phyloP scores from a whole-genome alignment of 495 filamentous ascomycete genomes.

The Penicillium manginii region DNA sequence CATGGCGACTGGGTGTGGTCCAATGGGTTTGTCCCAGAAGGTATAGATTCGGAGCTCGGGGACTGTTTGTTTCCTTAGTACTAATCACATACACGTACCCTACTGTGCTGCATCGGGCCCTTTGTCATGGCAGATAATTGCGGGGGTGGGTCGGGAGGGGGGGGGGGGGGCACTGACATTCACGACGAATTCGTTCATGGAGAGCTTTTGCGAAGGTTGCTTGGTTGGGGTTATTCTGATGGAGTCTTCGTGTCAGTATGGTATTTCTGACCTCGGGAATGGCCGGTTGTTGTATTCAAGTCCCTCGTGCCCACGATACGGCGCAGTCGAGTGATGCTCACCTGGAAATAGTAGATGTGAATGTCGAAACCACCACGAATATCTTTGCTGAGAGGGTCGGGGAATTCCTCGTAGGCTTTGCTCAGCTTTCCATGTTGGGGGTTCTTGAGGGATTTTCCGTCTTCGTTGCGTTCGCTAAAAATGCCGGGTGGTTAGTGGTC shows the following conservation, averaged over 20 bases:
- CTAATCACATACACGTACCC: no score
- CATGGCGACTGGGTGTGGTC: slow-evolving; percentile 85
- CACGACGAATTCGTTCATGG: slow-evolving; percentile 75
- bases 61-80: slow-evolving; percentile 49
- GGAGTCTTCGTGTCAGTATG: slow-evolving; percentile 2
- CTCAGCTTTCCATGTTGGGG: slow-evolving; percentile 59
- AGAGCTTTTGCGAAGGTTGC: slow-evolving; percentile 67
- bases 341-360: slow-evolving; percentile 77
- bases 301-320: neutral
- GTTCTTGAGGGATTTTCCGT: slow-evolving; percentile 71
- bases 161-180: slow-evolving; percentile 59
- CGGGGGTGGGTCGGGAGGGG: neutral
- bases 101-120: no score
- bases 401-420: slow-evolving; percentile 66
- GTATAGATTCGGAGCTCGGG: slow-evolving; percentile 84
- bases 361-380: slow-evolving; percentile 69
- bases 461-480: slow-evolving; percentile 50
- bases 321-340: slow-evolving; percentile 9
- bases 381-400: slow-evolving; percentile 64
- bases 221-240: slow-evolving; percentile 63
- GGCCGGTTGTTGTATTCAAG: no score
- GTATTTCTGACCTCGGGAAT: no score
- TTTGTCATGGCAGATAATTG: neutral
- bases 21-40: slow-evolving; percentile 76
- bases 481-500: neutral